Conservation (phyloP, 2,329 filamentous ascomycete genomes). For the Periconia sp. region DNA sequence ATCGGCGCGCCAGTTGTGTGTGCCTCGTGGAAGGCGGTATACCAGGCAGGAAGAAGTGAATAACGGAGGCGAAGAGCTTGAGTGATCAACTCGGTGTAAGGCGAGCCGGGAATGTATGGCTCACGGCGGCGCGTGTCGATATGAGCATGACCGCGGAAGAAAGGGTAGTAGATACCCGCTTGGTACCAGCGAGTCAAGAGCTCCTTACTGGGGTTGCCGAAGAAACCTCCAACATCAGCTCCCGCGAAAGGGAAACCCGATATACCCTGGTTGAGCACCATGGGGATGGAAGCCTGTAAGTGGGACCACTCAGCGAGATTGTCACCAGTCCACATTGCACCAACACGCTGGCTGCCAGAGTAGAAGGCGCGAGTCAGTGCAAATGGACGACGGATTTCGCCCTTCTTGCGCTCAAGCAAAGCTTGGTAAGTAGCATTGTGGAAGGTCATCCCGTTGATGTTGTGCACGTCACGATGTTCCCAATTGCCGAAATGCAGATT, state of each 20-base stretch:
- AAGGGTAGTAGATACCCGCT: constrained; percentile 93
- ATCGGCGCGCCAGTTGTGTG: constrained; percentile 82
- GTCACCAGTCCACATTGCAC: constrained; percentile 98
- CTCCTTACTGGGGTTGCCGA: constrained; percentile 93
- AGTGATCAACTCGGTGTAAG: constrained; percentile 83
- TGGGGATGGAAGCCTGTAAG: constrained; percentile 84
- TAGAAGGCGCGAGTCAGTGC: constrained; percentile 92
- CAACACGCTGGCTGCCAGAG: constrained; percentile 82
- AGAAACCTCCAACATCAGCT: constrained; percentile 96
- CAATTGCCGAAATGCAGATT: constrained; percentile 88
- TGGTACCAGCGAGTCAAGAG: constrained; percentile 95
- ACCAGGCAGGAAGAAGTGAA: constrained; percentile 88
- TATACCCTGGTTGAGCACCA: constrained; percentile 91
- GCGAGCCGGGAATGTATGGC: constrained; percentile 83
- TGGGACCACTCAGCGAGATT: constrained; percentile 94
- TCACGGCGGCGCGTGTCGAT: constrained; percentile 94
- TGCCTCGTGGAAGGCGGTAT: constrained; percentile 93
- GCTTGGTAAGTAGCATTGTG: constrained; percentile 92
- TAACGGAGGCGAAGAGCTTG: constrained; percentile 88
- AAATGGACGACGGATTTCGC: constrained; percentile 83
- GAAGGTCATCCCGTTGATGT: constrained; percentile 92
- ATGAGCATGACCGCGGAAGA: constrained; percentile 96
- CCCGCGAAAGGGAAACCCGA: constrained; percentile 92
- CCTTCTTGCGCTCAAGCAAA: constrained; percentile 80
- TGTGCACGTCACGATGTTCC: constrained; percentile 97